phyloP scores from a whole-genome alignment of 2,329 filamentous ascomycete genomes.

The Epichloe gansuensis region DNA sequence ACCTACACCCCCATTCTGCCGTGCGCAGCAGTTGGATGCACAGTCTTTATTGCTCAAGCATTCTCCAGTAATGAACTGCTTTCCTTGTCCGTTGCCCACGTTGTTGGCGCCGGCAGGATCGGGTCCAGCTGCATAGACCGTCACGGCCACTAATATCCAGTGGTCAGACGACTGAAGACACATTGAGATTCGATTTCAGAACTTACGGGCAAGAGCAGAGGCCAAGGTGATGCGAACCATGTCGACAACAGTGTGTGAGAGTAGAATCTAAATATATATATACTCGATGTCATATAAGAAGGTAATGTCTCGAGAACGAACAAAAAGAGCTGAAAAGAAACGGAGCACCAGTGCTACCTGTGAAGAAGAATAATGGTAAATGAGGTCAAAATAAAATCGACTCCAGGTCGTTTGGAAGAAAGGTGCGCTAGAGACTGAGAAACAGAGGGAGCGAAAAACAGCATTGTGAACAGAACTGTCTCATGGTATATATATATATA shows the following conservation, averaged over 20 bases:
- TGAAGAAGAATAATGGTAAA: neutral
- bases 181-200: neutral
- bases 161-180: neutral
- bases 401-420: conserved; percentile 1
- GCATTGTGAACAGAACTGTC: too few species aligned
- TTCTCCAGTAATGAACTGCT: conserved; percentile 19
- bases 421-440: neutral
- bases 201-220: conserved; percentile 15
- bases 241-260: conserved; percentile 1
- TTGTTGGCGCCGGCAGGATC: conserved; percentile 12
- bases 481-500: too few species aligned
- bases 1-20: conserved; percentile 12
- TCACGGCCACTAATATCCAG: conserved; percentile 5
- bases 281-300: too few species aligned
- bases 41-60: conserved; percentile 18
- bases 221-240: conserved; percentile 16
- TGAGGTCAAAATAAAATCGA: neutral
- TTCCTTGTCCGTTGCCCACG: conserved; percentile 13
- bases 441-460: too few species aligned
- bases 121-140: conserved; percentile 6
- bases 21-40: conserved; percentile 16
- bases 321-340: neutral
- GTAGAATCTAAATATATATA: too few species aligned
- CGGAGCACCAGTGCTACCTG: neutral
- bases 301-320: too few species aligned